These are phyloP conservation scores for Fusarium bactridioides DNA, from an alignment of 2,329 filamentous ascomycete genomes.

Conservation along the genomic window DNA sequence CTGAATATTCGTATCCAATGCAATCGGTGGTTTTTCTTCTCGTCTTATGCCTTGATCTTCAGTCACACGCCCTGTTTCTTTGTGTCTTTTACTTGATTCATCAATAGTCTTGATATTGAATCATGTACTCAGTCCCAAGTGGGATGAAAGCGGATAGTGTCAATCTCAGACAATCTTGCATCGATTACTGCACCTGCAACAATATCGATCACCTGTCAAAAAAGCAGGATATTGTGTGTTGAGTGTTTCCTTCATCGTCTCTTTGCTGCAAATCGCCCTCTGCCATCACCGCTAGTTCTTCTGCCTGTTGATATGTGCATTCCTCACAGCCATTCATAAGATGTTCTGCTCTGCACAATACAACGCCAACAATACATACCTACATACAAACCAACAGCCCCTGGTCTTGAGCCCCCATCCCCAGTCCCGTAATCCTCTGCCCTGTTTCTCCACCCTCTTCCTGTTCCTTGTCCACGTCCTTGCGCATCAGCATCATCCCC, in stretches of 20 bases:
- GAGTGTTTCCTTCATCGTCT: background rate
- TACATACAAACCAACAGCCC: background rate
- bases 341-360: slow-evolving; percentile 8
- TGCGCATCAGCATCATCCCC: slow-evolving; percentile 25
- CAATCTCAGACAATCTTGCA: slow-evolving; percentile 21
- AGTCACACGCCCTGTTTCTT: slow-evolving; percentile 7
- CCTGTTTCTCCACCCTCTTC: slow-evolving; percentile 32
- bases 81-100: background rate
- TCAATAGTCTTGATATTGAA: slow-evolving; percentile 3
- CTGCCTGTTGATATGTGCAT: background rate
- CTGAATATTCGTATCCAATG: slow-evolving; percentile 7
- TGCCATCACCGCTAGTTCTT: slow-evolving; percentile 17
- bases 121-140: slow-evolving; percentile 25
- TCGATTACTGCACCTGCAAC: slow-evolving; percentile 12
- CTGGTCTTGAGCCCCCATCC: slow-evolving; percentile 3
- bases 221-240: slow-evolving; percentile 10
- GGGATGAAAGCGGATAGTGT: slow-evolving; percentile 7
- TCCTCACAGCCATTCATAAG: slow-evolving; percentile 1
- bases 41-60: background rate
- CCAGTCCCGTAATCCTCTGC: slow-evolving; percentile 22
- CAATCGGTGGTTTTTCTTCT: background rate
- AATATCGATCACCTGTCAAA: slow-evolving; percentile 11
- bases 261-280: slow-evolving; percentile 6
- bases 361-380: background rate
- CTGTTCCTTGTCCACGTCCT: slow-evolving; percentile 9